Percentiles rank a stretch among this genome's conserved stretches.
Conservation (phyloP, 2,329 filamentous ascomycete species). For the Pseudonectria foliicola region DNA sequence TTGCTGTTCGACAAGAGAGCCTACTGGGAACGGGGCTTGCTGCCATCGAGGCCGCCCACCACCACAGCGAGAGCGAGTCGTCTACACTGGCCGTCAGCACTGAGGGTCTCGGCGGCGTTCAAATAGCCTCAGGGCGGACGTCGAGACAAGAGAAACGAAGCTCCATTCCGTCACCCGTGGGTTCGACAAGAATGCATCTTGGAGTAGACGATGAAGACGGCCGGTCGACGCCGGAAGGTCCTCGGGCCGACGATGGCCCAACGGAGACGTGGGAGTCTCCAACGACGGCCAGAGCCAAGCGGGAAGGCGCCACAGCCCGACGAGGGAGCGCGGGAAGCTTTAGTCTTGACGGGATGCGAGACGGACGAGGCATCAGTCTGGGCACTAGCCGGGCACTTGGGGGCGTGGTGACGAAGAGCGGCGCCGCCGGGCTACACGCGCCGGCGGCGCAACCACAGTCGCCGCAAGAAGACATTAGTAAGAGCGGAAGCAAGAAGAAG, state of each 20-base stretch:
- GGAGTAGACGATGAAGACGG: constrained; percentile 9
- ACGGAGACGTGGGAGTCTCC: constrained; percentile 12
- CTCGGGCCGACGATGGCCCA: constrained; percentile 6
- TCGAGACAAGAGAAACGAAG: constrained; percentile 19
- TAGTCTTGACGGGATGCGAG: constrained; percentile 33
- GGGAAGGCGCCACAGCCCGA: constrained; percentile 7
- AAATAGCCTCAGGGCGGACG: constrained; percentile 16
- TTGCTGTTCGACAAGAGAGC: constrained; percentile 43
- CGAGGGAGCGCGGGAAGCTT: constrained; percentile 28
- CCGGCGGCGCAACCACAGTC: constrained; percentile 1
- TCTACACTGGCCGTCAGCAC: constrained; percentile 23
- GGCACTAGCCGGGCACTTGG: constrained; percentile 29
- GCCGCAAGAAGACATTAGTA: constrained; percentile 12
- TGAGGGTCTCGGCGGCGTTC: constrained; percentile 9
- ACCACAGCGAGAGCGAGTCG: constrained; percentile 30
- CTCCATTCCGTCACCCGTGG: constrained; percentile 12
- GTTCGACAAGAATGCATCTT: constrained; percentile 10
- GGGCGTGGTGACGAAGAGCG: constrained; percentile 28
- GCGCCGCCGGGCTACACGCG: constrained; percentile 9
- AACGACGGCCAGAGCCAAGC: constrained; percentile 8
- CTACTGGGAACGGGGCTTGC: constrained; percentile 33
- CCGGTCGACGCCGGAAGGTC: constrained; percentile 12
- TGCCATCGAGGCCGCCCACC: constrained; percentile 15
- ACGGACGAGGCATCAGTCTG: constrained; percentile 34
- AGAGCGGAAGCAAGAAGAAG: constrained; percentile 7